phyloP scores from a whole-genome alignment of 2,329 filamentous ascomycete genomes.

The Hypomyces rosellus region DNA sequence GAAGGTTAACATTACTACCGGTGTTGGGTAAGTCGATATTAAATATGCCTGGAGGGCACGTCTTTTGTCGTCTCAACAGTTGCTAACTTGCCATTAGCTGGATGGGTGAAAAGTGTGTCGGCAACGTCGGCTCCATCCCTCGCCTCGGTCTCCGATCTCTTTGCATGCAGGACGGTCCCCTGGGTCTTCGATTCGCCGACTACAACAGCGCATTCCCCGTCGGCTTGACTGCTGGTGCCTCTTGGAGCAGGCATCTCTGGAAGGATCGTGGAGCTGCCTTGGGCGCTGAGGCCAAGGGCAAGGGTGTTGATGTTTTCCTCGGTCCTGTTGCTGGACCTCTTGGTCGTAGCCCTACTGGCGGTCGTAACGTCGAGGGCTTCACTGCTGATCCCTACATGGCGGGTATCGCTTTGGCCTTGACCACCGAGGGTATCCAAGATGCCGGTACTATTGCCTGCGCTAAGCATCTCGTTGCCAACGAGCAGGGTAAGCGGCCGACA shows the following conservation, averaged over 20 bases:
- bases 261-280: slow-evolving; percentile 41
- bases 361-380: slow-evolving; percentile 60
- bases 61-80: not conserved
- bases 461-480: slow-evolving; percentile 70
- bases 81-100: slow-evolving; percentile 22
- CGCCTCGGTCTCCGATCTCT: slow-evolving; percentile 63
- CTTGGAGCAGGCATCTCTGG: slow-evolving; percentile 70
- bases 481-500: slow-evolving; percentile 44
- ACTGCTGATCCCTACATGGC: slow-evolving; percentile 69
- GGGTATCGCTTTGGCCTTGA: slow-evolving; percentile 64
- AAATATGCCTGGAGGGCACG: not conserved
- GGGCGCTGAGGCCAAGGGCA: slow-evolving; percentile 60
- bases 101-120: slow-evolving; percentile 65
- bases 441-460: slow-evolving; percentile 77
- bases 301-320: slow-evolving; percentile 70
- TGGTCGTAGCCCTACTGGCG: slow-evolving; percentile 39
- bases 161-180: slow-evolving; percentile 82
- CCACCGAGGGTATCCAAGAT: slow-evolving; percentile 73
- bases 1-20: slow-evolving; percentile 93
- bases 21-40: slow-evolving; percentile 60
- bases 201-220: slow-evolving; percentile 77
- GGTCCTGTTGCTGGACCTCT: slow-evolving; percentile 42
- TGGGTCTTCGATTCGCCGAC: slow-evolving; percentile 72
- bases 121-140: slow-evolving; percentile 65
- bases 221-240: slow-evolving; percentile 74